Evolutionary conservation across 2,329 filamentous ascomycete genomes (phyloP).

Genomic region (Alternaria conjuncta): DNA sequence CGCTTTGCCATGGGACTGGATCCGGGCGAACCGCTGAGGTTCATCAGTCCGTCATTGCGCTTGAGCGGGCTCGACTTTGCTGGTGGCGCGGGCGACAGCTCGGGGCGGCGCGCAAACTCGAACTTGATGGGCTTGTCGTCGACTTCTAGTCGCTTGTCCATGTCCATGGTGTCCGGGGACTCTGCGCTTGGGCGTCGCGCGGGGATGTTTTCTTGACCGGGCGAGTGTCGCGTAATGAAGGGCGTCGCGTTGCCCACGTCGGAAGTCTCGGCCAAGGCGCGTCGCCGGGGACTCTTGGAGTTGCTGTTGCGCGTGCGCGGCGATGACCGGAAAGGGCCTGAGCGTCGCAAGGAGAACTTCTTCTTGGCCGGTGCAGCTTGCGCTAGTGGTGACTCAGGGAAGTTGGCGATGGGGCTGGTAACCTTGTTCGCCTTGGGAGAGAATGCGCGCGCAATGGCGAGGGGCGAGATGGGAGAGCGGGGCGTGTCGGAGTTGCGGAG

Average conservation of each 20-base stretch:
- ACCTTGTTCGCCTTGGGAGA: constrained; percentile 55
- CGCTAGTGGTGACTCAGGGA: constrained; percentile 64
- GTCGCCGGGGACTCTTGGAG: constrained; percentile 79
- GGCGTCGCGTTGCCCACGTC: constrained; percentile 74
- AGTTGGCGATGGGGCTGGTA: constrained; percentile 56
- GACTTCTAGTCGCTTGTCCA: constrained; percentile 53
- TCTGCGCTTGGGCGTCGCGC: constrained; percentile 40
- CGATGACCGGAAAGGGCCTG: constrained; percentile 61
- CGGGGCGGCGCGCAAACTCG: constrained; percentile 49
- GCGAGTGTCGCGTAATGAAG: constrained; percentile 55
- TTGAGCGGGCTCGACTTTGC: constrained; percentile 83
- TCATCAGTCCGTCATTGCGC: constrained; percentile 89
- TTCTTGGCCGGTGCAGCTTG: constrained; percentile 67
- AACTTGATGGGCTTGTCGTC: constrained; percentile 56
- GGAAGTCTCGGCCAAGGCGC: constrained; percentile 69
- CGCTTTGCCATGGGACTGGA: constrained; percentile 91
- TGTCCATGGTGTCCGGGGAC: constrained; percentile 33
- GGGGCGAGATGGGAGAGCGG: constrained; percentile 52
- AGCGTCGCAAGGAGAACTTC: constrained; percentile 56
- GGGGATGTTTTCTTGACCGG: constrained; percentile 55
- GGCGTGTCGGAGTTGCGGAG: constrained; percentile 60
- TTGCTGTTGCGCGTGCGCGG: constrained; percentile 69
- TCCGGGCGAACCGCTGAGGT: constrained; percentile 76
- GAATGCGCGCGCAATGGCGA: constrained; percentile 53
- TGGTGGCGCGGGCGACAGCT: constrained; percentile 51